A percentile compares a stretch with the other conserved stretches of the same genome.
phyloP scores from a whole-genome alignment of 1,139 yeast species.

The Yamadazyma siamensis region DNA sequence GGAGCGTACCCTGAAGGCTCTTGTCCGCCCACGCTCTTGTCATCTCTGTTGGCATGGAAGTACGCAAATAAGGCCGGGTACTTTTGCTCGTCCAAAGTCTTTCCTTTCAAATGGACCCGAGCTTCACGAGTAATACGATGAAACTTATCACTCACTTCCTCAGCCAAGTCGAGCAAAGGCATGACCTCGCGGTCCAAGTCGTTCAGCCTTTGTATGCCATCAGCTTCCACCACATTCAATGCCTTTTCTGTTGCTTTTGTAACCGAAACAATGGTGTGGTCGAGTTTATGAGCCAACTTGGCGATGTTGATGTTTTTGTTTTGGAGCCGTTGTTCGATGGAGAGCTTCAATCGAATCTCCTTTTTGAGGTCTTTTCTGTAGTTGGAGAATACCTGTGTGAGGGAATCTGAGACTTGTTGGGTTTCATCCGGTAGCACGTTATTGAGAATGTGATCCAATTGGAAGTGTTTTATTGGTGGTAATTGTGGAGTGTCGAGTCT shows the following conservation, averaged over 20 bases:
- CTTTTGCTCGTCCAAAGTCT: no score
- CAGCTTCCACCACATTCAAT: conserved; percentile 5
- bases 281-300: conserved; percentile 22
- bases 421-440: conserved; percentile 30
- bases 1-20: no score
- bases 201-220: conserved; percentile 1
- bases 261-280: conserved; percentile 17
- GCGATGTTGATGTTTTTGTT: conserved; percentile 32
- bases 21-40: no score
- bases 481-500: conserved; percentile 8
- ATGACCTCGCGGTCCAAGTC: conserved; percentile 15
- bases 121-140: no score
- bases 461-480: conserved; percentile 39
- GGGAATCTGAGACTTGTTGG: conserved; percentile 29
- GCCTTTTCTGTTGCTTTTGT: conserved; percentile 19
- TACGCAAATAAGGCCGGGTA: no score
- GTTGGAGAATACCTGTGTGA: conserved; percentile 30
- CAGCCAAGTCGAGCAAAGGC: conserved; percentile 14
- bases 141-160: conserved; percentile 12
- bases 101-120: no score
- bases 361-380: conserved; percentile 41
- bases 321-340: conserved; percentile 37
- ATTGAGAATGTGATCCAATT: conserved; percentile 32
- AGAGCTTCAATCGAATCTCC: conserved; percentile 32
- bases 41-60: no score